Conservation (phyloP, 2,329 filamentous ascomycete species). For the Furcasterigmium furcatum region DNA sequence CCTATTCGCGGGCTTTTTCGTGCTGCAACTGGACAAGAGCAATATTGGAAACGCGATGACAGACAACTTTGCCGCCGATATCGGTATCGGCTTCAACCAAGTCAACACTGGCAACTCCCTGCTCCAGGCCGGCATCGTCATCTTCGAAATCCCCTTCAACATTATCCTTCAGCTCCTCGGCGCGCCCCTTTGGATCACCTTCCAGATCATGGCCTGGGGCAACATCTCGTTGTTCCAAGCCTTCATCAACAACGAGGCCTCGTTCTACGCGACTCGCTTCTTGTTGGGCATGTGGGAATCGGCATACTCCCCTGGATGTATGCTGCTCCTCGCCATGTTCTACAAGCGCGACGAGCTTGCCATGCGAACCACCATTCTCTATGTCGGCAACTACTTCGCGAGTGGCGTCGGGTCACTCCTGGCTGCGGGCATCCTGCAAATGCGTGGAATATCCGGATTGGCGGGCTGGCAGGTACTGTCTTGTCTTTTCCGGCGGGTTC, state of each 20-base stretch:
- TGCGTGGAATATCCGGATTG: not conserved
- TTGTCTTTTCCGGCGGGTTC: not conserved
- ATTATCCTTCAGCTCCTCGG: constrained; percentile 2
- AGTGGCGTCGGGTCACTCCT: not conserved
- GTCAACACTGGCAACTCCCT: constrained; percentile 3
- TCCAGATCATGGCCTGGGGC: not conserved
- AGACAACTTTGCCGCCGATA: not conserved
- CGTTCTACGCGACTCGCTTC: not conserved
- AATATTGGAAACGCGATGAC: constrained; percentile 1
- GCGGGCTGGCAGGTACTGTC: not conserved
- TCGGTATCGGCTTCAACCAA: constrained; percentile 1
- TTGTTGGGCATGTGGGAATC: not conserved
- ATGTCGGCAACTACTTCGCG: not conserved
- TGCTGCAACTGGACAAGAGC: constrained; percentile 2
- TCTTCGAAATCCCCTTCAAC: constrained; percentile 5
- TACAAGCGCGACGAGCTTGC: not conserved
- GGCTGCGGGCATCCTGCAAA: not conserved
- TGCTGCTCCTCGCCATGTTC: not conserved
- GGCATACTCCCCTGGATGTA: not conserved
- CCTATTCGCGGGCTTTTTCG: constrained; percentile 2
- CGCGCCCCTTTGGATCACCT: not conserved
- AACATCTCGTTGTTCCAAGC: not conserved
- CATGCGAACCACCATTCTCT: not conserved
- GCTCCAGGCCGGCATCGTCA: constrained; percentile 2
- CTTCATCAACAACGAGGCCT: not conserved